A percentile compares a stretch with the other conserved stretches of the same genome.
Conservation (phyloP, 805 yeast genomes). For the Candida alai region DNA sequence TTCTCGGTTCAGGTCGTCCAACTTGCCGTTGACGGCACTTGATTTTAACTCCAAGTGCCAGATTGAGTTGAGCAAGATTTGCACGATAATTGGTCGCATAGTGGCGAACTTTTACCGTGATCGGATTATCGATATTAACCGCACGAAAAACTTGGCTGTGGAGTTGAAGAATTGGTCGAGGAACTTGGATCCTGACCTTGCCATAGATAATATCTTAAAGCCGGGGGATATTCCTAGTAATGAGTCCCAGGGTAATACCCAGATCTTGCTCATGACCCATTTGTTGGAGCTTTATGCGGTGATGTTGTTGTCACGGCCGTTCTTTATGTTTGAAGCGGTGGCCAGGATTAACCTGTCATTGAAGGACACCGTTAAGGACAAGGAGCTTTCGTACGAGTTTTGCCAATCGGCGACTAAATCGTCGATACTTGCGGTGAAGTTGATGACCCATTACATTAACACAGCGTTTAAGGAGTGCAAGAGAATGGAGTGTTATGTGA, state of each 20-base stretch:
- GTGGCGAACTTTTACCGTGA: slow-evolving; percentile 29
- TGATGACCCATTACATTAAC: slow-evolving; percentile 14
- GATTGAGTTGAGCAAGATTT: slow-evolving; percentile 23
- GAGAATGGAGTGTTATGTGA: slow-evolving; percentile 13
- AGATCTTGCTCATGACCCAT: slow-evolving; percentile 26
- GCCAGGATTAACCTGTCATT: slow-evolving; percentile 4
- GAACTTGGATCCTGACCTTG: slow-evolving; percentile 27
- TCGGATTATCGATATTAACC: slow-evolving; percentile 22
- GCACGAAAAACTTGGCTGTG: slow-evolving; percentile 31
- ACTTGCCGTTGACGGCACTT: neutral
- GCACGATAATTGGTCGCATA: slow-evolving; percentile 26
- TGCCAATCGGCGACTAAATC: slow-evolving; percentile 15
- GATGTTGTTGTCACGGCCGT: slow-evolving; percentile 38
- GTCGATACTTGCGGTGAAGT: slow-evolving; percentile 14
- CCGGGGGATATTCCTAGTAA: slow-evolving; percentile 11
- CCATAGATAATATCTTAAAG: slow-evolving; percentile 19
- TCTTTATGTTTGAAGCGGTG: slow-evolving; percentile 28
- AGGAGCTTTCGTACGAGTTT: slow-evolving; percentile 10
- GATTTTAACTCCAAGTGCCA: slow-evolving; percentile 21
- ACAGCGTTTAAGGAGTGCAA: slow-evolving; percentile 9
- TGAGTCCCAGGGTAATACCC: slow-evolving; percentile 16
- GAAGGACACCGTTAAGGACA: slow-evolving; percentile 3
- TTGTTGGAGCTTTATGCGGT: slow-evolving; percentile 34
- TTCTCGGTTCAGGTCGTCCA: slow-evolving; percentile 8
- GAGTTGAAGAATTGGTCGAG: slow-evolving; percentile 33